Percentiles rank a stretch among this genome's conserved stretches.
phyloP scores from a whole-genome alignment of 2,329 filamentous ascomycete species.

The Colletotrichum sp. region DNA sequence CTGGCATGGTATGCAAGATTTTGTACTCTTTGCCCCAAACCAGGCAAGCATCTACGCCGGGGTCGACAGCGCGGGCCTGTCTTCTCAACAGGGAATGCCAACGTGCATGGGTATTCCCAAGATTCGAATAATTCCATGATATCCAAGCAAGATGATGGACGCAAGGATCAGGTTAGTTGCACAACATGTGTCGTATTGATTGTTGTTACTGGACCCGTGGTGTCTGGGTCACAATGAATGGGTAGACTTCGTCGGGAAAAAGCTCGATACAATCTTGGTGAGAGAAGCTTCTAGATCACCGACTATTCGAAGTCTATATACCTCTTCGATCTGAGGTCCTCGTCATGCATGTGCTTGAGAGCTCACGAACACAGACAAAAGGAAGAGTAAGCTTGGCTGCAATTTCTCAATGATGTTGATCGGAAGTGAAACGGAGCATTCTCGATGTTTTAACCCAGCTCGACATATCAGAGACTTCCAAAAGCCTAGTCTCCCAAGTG shows the following conservation, averaged over 20 bases:
- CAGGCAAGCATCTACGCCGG: too few species aligned
- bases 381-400: neutral
- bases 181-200: neutral
- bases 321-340: neutral
- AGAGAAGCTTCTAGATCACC: neutral
- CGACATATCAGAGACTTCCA: neutral
- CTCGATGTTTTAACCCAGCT: fast-evolving
- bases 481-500: neutral
- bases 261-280: neutral
- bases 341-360: neutral
- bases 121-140: neutral
- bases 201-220: neutral
- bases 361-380: neutral
- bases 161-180: too few species aligned
- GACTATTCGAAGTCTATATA: neutral
- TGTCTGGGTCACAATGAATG: neutral
- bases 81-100: neutral
- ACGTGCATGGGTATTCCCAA: neutral
- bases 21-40: too few species aligned
- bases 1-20: too few species aligned
- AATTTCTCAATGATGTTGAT: neutral
- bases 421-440: neutral
- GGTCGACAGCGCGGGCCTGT: neutral
- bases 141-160: neutral
- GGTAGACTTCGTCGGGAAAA: neutral